Percentiles rank a stretch among this genome's conserved stretches.
Evolutionary conservation across 495 filamentous ascomycete species (phyloP).

Genomic region (Daldinia caldariorum): DNA sequence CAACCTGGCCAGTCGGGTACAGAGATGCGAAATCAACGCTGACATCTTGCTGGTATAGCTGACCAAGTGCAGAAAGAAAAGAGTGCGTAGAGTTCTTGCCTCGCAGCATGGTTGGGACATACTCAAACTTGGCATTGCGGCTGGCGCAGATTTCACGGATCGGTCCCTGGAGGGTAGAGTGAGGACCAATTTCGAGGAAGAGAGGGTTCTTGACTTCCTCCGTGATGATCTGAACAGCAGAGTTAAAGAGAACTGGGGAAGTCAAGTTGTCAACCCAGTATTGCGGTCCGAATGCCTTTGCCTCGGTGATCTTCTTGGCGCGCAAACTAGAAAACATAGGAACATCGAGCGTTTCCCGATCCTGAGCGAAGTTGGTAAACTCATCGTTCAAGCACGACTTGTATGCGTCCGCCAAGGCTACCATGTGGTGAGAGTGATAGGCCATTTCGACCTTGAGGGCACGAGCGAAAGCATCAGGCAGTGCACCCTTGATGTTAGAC

Average conservation of each 20-base stretch:
- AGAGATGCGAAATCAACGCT: constrained; percentile 50
- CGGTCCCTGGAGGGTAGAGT: constrained; percentile 62
- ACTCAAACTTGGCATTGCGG: constrained; percentile 32
- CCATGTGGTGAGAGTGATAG: constrained; percentile 5
- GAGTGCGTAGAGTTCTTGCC: constrained; percentile 43
- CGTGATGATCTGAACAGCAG: constrained; percentile 2
- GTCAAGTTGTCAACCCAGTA: constrained; percentile 10
- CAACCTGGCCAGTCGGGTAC: constrained; percentile 16
- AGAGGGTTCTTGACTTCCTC: constrained; percentile 32
- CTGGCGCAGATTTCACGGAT: constrained; percentile 57
- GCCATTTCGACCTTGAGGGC: neutral
- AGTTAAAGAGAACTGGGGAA: neutral
- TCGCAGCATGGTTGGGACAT: constrained; percentile 48
- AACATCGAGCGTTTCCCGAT: neutral
- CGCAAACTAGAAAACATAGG: constrained; percentile 3
- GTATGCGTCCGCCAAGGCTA: neutral
- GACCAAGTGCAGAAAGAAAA: constrained; percentile 46
- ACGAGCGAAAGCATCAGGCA: neutral
- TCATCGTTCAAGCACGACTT: constrained; percentile 1
- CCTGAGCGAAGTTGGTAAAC: neutral
- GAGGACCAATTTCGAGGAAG: constrained; percentile 67
- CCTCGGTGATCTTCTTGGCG: neutral
- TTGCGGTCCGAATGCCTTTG: neutral
- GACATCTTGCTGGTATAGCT: constrained; percentile 47
- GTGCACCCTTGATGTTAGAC: neutral